phyloP scores from a whole-genome alignment of 73 alveolate genomes.

The Uronychia binucleata region DNA sequence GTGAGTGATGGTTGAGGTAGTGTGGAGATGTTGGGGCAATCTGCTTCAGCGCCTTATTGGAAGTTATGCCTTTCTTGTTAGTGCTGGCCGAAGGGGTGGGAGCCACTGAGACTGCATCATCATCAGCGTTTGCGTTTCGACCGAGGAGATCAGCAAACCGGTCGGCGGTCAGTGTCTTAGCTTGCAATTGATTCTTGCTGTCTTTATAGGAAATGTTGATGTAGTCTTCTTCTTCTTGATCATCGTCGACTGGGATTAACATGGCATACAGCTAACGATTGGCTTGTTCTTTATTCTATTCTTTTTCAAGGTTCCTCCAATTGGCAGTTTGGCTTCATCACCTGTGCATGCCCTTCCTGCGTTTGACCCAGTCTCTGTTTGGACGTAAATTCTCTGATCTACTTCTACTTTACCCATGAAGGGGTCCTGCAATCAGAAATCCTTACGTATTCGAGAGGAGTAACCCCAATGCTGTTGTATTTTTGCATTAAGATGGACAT shows the following conservation, averaged over 20 bases:
- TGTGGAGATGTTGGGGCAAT: too few species aligned
- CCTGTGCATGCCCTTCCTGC: background rate
- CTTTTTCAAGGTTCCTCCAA: background rate
- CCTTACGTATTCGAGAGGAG: background rate
- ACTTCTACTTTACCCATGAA: background rate
- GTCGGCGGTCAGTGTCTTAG: background rate
- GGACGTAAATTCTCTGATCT: background rate
- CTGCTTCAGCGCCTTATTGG: too few species aligned
- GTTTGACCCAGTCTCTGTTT: background rate
- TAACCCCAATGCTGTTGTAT: background rate
- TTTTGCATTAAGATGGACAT: constrained; percentile 10
- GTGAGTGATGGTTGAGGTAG: too few species aligned
- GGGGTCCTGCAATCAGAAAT: background rate
- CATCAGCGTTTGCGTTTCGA: background rate
- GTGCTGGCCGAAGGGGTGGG: background rate
- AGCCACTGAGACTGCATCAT: background rate
- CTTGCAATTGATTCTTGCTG: background rate
- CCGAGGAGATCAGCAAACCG: background rate
- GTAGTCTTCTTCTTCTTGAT: background rate
- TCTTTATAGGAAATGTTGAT: background rate
- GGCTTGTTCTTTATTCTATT: background rate
- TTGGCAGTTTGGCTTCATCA: background rate
- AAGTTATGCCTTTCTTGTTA: too few species aligned
- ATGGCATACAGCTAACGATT: background rate
- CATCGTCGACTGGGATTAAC: background rate